Percentiles rank a stretch among this genome's conserved stretches.
phyloP scores from a whole-genome alignment of 768 basidiomycete genomes.

The Mycena sanguinolenta region DNA sequence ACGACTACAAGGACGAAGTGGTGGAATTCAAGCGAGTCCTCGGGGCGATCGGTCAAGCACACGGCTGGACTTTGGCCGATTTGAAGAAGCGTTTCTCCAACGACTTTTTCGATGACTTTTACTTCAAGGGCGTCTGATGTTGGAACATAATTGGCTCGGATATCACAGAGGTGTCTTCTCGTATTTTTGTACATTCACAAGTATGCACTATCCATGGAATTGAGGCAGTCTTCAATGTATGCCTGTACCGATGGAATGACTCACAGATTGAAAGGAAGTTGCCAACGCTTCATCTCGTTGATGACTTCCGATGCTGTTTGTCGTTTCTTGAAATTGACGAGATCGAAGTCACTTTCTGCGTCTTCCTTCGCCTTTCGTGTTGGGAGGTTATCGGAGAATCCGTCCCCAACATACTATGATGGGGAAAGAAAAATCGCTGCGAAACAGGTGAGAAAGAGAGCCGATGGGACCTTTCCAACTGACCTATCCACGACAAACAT shows the following conservation, averaged over 20 bases:
- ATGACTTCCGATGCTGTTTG: conserved; percentile 95
- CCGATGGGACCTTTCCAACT: conserved; percentile 37
- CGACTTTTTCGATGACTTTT: no score
- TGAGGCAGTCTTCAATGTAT: conserved; percentile 85
- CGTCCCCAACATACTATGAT: conserved; percentile 96
- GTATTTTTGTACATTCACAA: no score
- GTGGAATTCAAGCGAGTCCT: no score
- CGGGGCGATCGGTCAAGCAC: no score
- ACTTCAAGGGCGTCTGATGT: no score
- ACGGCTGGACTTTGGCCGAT: no score
- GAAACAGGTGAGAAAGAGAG: conserved; percentile 6
- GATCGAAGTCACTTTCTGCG: conserved; percentile 17
- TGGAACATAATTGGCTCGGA: no score
- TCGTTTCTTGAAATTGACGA: conserved; percentile 97
- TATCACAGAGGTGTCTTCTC: no score
- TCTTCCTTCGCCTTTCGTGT: background rate
- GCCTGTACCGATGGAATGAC: conserved; percentile 75
- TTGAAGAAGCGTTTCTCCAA: no score
- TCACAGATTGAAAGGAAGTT: conserved; percentile 90
- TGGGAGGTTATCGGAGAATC: conserved; percentile 86
- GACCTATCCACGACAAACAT: conserved; percentile 97
- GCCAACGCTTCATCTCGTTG: conserved; percentile 96
- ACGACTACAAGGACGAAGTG: no score
- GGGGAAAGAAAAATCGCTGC: conserved; percentile 95
- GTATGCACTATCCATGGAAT: no score